Percentiles rank a stretch among this genome's conserved stretches.
These are phyloP conservation scores for Lipomyces kockii DNA, from an alignment of 805 yeast species.

Conservation along the genomic window DNA sequence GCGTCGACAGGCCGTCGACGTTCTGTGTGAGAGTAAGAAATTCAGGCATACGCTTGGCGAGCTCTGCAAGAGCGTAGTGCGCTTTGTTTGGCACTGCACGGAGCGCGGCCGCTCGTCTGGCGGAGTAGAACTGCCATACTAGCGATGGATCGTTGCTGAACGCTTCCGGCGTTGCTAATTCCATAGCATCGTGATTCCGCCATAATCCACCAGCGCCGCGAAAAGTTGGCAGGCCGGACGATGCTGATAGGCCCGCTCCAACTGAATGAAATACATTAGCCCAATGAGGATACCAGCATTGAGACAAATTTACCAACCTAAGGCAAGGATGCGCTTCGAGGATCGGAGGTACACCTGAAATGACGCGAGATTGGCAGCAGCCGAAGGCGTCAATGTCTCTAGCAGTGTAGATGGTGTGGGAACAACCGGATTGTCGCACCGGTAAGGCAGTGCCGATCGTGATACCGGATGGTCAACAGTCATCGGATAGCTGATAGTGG, in stretches of 20 bases:
- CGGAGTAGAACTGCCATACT: constrained; percentile 85
- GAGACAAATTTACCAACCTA: constrained; percentile 35
- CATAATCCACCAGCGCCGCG: constrained; percentile 76
- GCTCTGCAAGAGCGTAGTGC: constrained; percentile 68
- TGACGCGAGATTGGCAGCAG: constrained; percentile 37
- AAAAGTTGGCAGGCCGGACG: constrained; percentile 77
- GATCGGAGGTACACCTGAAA: constrained; percentile 46
- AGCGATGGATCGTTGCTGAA: constrained; percentile 79
- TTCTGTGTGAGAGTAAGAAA: constrained; percentile 80
- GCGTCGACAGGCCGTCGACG: constrained; percentile 61
- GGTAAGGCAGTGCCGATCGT: background rate
- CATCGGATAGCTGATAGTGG: background rate
- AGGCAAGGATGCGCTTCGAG: constrained; percentile 45
- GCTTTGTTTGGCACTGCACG: constrained; percentile 74
- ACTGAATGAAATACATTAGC: constrained; percentile 13
- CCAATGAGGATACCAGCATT: background rate
- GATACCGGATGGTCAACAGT: background rate
- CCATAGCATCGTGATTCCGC: constrained; percentile 77
- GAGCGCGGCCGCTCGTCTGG: constrained; percentile 67
- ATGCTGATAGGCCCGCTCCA: constrained; percentile 82
- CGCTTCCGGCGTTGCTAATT: constrained; percentile 90
- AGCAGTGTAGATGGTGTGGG: background rate
- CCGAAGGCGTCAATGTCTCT: background rate
- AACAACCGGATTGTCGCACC: background rate
- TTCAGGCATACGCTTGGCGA: constrained; percentile 53